A percentile compares a stretch with the other conserved stretches of the same genome.
Evolutionary conservation across 495 filamentous ascomycete species (phyloP).

Genomic region (Podospora bellae-mahoneyi): DNA sequence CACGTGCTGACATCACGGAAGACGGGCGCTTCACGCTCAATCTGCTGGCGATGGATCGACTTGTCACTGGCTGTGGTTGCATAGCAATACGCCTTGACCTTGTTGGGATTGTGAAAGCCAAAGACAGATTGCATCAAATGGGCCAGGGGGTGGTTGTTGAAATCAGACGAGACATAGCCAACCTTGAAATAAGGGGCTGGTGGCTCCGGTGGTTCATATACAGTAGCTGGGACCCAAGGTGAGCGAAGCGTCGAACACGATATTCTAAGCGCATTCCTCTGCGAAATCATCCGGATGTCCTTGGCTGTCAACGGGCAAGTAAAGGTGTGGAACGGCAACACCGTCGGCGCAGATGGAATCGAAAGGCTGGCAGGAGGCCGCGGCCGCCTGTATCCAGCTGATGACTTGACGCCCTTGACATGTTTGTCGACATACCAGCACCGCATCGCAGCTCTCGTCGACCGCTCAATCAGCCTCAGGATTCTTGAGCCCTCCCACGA

Average conservation of each 20-base stretch:
- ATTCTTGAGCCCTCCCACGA: constrained; percentile 87
- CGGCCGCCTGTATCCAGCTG: constrained; percentile 65
- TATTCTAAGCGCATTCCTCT: constrained; percentile 90
- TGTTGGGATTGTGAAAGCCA: constrained; percentile 72
- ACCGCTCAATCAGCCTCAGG: constrained; percentile 81
- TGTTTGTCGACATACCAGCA: constrained; percentile 88
- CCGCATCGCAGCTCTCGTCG: constrained; percentile 70
- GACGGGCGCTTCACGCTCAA: constrained; percentile 88
- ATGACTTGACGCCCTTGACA: constrained; percentile 56
- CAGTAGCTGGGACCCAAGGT: constrained; percentile 77
- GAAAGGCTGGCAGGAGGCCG: constrained; percentile 71
- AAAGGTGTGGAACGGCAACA: constrained; percentile 98
- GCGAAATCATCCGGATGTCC: constrained; percentile 92
- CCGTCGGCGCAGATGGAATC: constrained; percentile 86
- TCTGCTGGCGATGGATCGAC: constrained; percentile 88
- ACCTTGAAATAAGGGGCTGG: constrained; percentile 81
- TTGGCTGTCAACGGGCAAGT: constrained; percentile 91
- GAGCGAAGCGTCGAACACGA: constrained; percentile 82
- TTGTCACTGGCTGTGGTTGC: constrained; percentile 93
- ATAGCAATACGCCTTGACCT: constrained; percentile 87
- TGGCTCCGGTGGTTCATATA: constrained; percentile 79
- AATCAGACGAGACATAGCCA: constrained; percentile 96
- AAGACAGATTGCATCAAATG: constrained; percentile 99
- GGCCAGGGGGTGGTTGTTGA: constrained; percentile 97
- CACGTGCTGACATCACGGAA: constrained; percentile 87